phyloP scores from a whole-genome alignment of 176 grass and related monocot species.

The Cocos nucifera region DNA sequence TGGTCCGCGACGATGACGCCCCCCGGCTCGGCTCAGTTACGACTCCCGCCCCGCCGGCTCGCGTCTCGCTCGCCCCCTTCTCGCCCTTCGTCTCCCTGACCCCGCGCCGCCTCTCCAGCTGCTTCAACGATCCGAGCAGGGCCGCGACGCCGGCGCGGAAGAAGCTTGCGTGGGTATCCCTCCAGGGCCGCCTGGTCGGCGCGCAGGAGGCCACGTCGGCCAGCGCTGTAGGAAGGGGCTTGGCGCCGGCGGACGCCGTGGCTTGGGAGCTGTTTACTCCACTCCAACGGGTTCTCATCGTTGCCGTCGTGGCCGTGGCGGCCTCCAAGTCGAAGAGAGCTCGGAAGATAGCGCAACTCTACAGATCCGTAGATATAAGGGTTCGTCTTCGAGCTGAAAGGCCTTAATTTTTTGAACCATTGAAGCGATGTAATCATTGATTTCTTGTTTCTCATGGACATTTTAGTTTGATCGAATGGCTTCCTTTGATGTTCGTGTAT shows the following conservation, averaged over 20 bases:
- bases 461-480: not conserved
- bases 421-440: not conserved
- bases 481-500: not conserved
- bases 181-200: conserved; percentile 22
- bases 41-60: conserved; percentile 2
- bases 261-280: conserved; percentile 88
- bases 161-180: conserved; percentile 8
- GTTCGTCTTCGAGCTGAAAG: conserved; percentile 20
- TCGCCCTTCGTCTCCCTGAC: conserved; percentile 7
- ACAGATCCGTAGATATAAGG: conserved; percentile 55
- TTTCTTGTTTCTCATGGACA: not conserved
- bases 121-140: conserved; percentile 38
- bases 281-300: conserved; percentile 65
- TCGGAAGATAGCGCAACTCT: conserved; percentile 52
- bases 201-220: conserved; percentile 50
- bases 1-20: conserved; percentile 23
- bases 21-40: not conserved
- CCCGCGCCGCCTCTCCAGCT: conserved; percentile 36
- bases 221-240: conserved; percentile 14
- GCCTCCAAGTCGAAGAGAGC: conserved; percentile 44
- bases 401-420: not conserved
- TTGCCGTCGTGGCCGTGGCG: conserved; percentile 63
- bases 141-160: conserved; percentile 12
- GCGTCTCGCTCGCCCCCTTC: conserved; percentile 17
- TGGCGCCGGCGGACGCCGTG: conserved; percentile 22